phyloP scores from a whole-genome alignment of 352 stramenopile genomes.

The Globisporangium acanthophoron region DNA sequence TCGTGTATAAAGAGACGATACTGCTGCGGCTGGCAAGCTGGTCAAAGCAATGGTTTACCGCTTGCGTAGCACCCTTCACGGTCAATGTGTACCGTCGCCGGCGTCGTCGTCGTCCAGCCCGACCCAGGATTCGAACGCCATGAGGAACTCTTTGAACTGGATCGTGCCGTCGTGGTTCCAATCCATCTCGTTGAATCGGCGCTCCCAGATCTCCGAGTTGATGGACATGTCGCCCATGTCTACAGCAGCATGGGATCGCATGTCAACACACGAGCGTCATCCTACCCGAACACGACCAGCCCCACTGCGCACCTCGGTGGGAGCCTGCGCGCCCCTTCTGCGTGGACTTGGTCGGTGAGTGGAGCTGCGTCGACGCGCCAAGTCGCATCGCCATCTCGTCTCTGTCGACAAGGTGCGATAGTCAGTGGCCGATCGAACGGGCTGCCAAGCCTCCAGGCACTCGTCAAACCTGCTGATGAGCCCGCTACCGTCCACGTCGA shows the following conservation, averaged over 20 bases:
- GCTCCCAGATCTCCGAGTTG: slow-evolving; percentile 72
- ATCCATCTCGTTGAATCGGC: slow-evolving; percentile 85
- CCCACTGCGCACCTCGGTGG: slow-evolving; percentile 5
- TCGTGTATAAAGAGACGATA: neutral
- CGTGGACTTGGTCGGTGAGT: slow-evolving; percentile 71
- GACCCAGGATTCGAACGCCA: slow-evolving; percentile 85
- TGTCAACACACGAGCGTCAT: neutral
- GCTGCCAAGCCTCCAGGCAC: neutral
- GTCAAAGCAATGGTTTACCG: neutral
- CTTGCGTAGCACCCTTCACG: neutral
- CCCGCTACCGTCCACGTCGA: slow-evolving; percentile 74
- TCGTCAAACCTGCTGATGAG: slow-evolving; percentile 57
- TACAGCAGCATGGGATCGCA: neutral
- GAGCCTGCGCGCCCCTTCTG: slow-evolving; percentile 12
- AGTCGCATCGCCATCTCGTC: slow-evolving; percentile 58
- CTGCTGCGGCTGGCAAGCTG: neutral
- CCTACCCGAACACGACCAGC: neutral
- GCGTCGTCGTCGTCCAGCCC: slow-evolving; percentile 69
- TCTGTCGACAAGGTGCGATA: neutral
- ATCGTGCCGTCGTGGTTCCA: slow-evolving; percentile 83
- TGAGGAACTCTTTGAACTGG: slow-evolving; percentile 88
- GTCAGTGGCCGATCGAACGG: neutral
- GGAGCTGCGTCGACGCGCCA: slow-evolving; percentile 51
- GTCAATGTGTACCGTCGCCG: slow-evolving; percentile 4
- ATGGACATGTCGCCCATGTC: slow-evolving; percentile 39